Evolutionary conservation across 345 rosid species (phyloP).

Genomic region (Arabidopsis suecica): DNA sequence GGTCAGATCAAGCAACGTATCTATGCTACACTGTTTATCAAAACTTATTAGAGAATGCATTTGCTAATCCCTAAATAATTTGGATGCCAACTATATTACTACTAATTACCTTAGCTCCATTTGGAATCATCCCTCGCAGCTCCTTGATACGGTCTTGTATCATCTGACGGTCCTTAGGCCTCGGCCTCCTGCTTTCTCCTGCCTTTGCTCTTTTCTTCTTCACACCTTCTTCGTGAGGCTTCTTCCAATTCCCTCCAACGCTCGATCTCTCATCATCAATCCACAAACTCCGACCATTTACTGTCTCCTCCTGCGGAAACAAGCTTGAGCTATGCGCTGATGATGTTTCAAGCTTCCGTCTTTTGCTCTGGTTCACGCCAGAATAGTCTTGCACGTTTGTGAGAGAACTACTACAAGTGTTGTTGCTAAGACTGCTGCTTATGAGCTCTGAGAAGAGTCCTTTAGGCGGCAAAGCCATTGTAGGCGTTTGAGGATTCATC

Average conservation of each 20-base stretch:
- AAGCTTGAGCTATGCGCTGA: slow-evolving; percentile 39
- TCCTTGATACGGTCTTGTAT: slow-evolving; percentile 94
- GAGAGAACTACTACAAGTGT: slow-evolving; percentile 40
- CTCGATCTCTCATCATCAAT: slow-evolving; percentile 77
- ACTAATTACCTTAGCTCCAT: slow-evolving; percentile 71
- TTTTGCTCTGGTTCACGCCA: slow-evolving; percentile 47
- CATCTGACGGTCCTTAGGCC: slow-evolving; percentile 97
- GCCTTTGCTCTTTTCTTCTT: slow-evolving; percentile 83
- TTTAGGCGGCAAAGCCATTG: slow-evolving; percentile 45
- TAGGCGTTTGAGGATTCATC: slow-evolving; percentile 43
- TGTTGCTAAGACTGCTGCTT: slow-evolving; percentile 62
- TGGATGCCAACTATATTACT: not conserved
- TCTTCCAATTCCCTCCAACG: slow-evolving; percentile 47
- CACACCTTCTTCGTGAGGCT: slow-evolving; percentile 59
- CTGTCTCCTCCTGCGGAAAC: slow-evolving; percentile 29
- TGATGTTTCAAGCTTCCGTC: slow-evolving; percentile 57
- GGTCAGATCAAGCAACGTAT: slow-evolving; percentile 78
- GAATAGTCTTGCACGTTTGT: slow-evolving; percentile 38
- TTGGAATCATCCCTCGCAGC: slow-evolving; percentile 84
- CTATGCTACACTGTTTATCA: slow-evolving; percentile 80
- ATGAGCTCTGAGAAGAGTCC: slow-evolving; percentile 86
- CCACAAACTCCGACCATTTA: slow-evolving; percentile 60
- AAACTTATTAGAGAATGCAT: not conserved
- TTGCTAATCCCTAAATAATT: not conserved
- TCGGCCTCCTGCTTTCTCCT: slow-evolving; percentile 82